A percentile compares a stretch with the other conserved stretches of the same genome.
phyloP scores from a whole-genome alignment of 2,329 filamentous ascomycete genomes.

The Tolypocladium cylindrosporum region DNA sequence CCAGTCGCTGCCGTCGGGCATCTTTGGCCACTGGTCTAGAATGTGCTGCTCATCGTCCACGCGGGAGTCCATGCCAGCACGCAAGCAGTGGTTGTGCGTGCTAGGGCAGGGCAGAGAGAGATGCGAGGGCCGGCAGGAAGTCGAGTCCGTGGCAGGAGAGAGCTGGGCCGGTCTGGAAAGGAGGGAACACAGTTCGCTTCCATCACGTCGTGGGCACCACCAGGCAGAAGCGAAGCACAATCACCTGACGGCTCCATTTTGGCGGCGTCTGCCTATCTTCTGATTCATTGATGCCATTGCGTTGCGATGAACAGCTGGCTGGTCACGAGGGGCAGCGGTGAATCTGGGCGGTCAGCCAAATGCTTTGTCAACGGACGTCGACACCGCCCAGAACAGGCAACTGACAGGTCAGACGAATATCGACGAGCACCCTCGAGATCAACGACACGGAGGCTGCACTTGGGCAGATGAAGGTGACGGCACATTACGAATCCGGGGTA shows the following conservation, averaged over 20 bases:
- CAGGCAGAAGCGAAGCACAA: not conserved
- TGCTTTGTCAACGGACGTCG: not conserved
- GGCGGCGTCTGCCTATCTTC: not conserved
- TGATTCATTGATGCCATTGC: not conserved
- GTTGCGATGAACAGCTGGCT: not conserved
- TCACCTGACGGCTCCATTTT: not conserved
- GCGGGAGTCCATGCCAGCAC: not conserved
- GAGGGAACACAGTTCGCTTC: not conserved
- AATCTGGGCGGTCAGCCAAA: not conserved
- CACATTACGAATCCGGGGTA: too few relatives aligned
- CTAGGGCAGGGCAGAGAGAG: not conserved
- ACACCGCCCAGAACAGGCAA: not conserved
- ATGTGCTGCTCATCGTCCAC: not conserved
- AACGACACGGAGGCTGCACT: not conserved
- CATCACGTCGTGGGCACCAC: not conserved
- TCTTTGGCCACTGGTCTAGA: slow-evolving; percentile 5
- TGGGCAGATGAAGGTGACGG: not conserved
- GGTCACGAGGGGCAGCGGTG: not conserved
- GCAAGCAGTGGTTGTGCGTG: not conserved
- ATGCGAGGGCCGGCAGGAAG: not conserved
- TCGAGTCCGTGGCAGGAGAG: not conserved
- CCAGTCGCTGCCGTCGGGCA: slow-evolving; percentile 4
- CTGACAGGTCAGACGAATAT: not conserved
- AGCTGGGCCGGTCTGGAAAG: not conserved
- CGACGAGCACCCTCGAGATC: not conserved